Base-by-base conservation (phyloP, 169 alveolate genomes). In the Plasmodium berghei region DNA sequence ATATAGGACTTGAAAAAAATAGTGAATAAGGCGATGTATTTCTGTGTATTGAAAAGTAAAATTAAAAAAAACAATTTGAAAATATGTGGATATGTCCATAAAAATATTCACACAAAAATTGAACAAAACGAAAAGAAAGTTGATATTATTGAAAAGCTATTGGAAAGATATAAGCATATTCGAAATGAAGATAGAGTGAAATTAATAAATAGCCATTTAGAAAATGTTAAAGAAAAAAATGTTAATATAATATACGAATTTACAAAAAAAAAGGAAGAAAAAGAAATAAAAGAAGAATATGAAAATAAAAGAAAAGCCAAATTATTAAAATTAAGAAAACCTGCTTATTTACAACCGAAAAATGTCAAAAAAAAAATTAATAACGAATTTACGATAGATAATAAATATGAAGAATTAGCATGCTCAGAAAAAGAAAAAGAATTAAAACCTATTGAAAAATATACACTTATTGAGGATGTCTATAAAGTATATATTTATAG, bases 401-500 rank as follows among this genome's bases (percentile, higher is more conserved):
- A 67, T 64, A 62, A 66, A 6, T 83, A 83, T 45, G 72, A 64
- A 34, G 75, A 83, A 20, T 46, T n/a, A 2, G 26, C 22, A n/a
- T 66, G 83, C 48, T n/a, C 56, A 24, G 56, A 83, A 40, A 83
- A 61, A 72, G 90, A 83, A 26, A 18, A 67, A 16, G 64, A 83
- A 46, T 55, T 83, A 59, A 56, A 69, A 61, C 56, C 59, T 22
- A 72, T 72, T 34, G 77, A 83, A 46, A 69, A 67, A 59, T 83
- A 83, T 61, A 83, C 90, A 10, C 83, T 83, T 14, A 26, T 83
- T 54, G 90, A 83, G 20, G 90, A 83, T 40, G 5, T 83, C 12
- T 83, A 83, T 72, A 83, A 83, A 71, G 28, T 85, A 3, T 67
- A 83, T 59, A 83, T 83, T 12, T 83, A 83, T 61, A 56, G 73